Evolutionary conservation across 306 rosid genomes (phyloP).

Genomic region (Gleditsia sinensis): DNA sequence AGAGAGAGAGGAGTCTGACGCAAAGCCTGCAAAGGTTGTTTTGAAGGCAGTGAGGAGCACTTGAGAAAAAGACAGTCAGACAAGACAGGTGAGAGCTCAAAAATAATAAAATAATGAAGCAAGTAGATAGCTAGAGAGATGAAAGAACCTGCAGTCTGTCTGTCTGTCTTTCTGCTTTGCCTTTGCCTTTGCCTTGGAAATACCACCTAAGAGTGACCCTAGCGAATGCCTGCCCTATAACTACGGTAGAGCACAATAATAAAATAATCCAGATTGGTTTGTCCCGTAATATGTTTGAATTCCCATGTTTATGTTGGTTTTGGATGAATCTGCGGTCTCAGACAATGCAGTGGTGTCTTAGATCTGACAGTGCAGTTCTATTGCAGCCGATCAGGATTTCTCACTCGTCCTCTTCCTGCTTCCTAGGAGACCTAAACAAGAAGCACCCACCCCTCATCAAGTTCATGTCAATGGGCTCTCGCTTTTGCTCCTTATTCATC

Average conservation of each 20-base stretch:
- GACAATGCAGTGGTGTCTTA: constrained; percentile 5
- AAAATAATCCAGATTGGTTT: background rate
- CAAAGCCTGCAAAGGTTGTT: constrained; percentile 84
- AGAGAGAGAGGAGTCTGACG: constrained; percentile 49
- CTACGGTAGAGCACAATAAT: no score
- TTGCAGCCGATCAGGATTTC: constrained; percentile 36
- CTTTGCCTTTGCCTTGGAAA: constrained; percentile 63
- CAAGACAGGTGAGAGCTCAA: constrained; percentile 82
- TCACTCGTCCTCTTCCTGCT: constrained; percentile 24
- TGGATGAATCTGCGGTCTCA: constrained; percentile 7
- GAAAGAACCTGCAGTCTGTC: constrained; percentile 53
- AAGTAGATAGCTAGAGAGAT: constrained; percentile 31
- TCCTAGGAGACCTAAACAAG: background rate
- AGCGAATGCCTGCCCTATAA: no score
- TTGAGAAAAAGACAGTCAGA: constrained; percentile 82
- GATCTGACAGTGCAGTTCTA: constrained; percentile 48
- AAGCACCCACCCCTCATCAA: constrained; percentile 25
- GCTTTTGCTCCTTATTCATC: no score
- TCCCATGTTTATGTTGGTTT: constrained; percentile 10
- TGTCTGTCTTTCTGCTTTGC: constrained; percentile 51
- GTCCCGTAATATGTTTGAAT: background rate
- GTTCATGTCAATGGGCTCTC: no score
- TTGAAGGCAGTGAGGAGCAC: constrained; percentile 67
- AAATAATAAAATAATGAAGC: constrained; percentile 19
- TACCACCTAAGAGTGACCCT: no score